Evolutionary conservation across 2,329 filamentous ascomycete genomes (phyloP), one percentile per base, ranked within the genome.

Genomic region (Plenodomus tracheiphilus): DNA sequence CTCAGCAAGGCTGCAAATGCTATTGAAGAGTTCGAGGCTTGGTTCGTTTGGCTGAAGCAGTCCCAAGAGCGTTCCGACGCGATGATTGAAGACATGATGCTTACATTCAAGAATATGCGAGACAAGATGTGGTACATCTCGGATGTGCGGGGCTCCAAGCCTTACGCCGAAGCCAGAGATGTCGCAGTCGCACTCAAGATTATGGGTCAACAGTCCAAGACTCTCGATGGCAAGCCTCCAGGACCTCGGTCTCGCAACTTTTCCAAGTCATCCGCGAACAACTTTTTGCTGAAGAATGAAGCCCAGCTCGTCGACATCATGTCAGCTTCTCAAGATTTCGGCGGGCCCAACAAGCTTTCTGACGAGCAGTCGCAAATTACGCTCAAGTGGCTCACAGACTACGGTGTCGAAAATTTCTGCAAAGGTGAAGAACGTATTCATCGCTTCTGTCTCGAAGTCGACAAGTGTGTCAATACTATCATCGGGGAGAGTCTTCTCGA

Each of bases 121-220:
- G 89, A 96, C 70, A 97, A 97, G 78, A 96, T 97, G 89, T 99
- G 94, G 94, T 99, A 96, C 69, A 89, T 94, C 51, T 93, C 89
- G 1, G 91, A 97, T 70, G 92, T 97, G 21, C 87, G 90, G 54
- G 92, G 93, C 62, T 97, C 94, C 3, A 88, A 86, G 41, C 85
- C 86, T 9, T 97, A 97, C 64, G 89, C 94, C 51, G 88, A 95
- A 59, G 91, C 90, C 34, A 86, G 87, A 49, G 90, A 93, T 56
- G 87, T 97, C 39, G 89, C 91, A 5, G 82, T 89, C 51, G 94
- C 93, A 4, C 77, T 99, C 41, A 95, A 94, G 72, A 91, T 88
- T 7, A 97, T 99, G 94, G 88, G 86, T 53, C 79, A 85, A 50
- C 68, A 76, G 5, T 72, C 70, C 43, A 76, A 75, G 56, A 67